Conservation (phyloP, 441 rosid genomes). For the Euphorbia celastroides region DNA sequence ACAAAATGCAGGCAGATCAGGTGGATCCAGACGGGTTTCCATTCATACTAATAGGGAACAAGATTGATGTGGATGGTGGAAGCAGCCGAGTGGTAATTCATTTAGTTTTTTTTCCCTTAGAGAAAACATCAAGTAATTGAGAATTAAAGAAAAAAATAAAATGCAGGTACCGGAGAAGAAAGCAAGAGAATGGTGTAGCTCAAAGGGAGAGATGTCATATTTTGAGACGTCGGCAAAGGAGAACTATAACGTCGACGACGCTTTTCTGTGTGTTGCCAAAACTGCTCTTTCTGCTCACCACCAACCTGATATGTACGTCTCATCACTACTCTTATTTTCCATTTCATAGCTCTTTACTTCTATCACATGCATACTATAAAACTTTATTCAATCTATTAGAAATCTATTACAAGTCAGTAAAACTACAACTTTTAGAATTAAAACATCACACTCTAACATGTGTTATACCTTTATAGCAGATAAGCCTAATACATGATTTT, state of each 20-base stretch:
- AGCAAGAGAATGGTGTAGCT: conserved; percentile 80
- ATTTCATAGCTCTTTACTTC: no score
- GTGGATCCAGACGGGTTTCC: conserved; percentile 62
- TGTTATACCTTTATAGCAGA: no score
- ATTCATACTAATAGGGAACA: conserved; percentile 74
- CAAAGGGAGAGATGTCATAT: conserved; percentile 62
- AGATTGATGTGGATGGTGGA: conserved; percentile 91
- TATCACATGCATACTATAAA: no score
- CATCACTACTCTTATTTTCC: not conserved
- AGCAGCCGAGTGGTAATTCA: conserved; percentile 69
- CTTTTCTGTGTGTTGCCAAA: conserved; percentile 65
- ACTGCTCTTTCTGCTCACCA: conserved; percentile 56
- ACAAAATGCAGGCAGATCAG: conserved; percentile 58
- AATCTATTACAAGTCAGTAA: no score
- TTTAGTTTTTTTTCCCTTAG: not conserved
- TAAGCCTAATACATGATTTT: no score
- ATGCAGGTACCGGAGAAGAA: conserved; percentile 78
- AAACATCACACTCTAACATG: no score
- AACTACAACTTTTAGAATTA: no score
- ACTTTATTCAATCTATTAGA: no score
- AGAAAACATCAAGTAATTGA: not conserved
- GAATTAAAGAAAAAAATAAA: not conserved
- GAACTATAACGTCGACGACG: conserved; percentile 64
- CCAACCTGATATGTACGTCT: conserved; percentile 67
- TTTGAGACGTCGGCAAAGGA: conserved; percentile 93